phyloP scores from a whole-genome alignment of 148 eudicot genomes.

The Talinum fruticosum region DNA sequence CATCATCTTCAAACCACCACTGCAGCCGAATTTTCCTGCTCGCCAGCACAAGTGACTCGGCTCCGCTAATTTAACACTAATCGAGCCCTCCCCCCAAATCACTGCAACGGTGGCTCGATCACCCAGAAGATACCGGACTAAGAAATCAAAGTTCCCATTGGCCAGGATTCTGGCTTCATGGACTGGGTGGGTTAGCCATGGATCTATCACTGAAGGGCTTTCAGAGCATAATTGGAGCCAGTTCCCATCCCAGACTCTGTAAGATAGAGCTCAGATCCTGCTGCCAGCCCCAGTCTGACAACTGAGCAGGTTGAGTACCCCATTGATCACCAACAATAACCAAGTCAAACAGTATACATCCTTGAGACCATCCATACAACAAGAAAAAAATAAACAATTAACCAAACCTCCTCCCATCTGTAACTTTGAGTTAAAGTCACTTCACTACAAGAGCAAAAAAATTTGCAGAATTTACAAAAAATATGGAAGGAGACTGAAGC shows the following conservation, averaged over 20 bases:
- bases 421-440: neutral
- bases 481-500: neutral
- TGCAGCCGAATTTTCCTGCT: too few species aligned
- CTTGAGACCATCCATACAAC: neutral
- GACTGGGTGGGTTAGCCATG: too few species aligned
- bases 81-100: too few species aligned
- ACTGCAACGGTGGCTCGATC: too few species aligned
- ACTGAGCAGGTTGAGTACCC: neutral
- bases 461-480: slow-evolving; percentile 14
- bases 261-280: neutral
- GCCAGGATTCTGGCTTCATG: too few species aligned
- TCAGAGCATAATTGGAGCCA: neutral
- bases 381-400: neutral
- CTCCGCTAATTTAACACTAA: too few species aligned
- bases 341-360: neutral
- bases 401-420: neutral
- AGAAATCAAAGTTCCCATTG: too few species aligned
- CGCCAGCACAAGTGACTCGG: too few species aligned
- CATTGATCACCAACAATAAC: neutral
- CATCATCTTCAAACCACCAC: too few species aligned
- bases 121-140: too few species aligned
- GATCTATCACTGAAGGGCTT: neutral
- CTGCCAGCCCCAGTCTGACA: neutral
- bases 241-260: neutral
- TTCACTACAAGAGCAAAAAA: neutral